Evolutionary conservation across 345 rosid species (phyloP).

Genomic region (Stellera chamaejasme): DNA sequence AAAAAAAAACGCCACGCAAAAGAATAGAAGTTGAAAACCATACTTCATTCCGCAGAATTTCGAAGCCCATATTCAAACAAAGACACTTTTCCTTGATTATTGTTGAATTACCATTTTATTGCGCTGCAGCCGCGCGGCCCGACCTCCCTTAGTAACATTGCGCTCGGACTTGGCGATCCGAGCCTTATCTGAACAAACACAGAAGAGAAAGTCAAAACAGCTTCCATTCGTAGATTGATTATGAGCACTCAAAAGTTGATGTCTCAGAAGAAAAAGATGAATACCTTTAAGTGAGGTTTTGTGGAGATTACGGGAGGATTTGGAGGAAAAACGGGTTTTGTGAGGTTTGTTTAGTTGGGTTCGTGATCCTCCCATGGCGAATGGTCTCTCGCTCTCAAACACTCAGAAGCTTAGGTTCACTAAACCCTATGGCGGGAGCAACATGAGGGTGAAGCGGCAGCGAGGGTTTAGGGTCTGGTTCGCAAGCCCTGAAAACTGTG

Average conservation of each 20-base stretch:
- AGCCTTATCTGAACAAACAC: constrained; percentile 36
- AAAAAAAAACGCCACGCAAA: constrained; percentile 2
- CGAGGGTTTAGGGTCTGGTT: too few species aligned
- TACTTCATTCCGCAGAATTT: too few species aligned
- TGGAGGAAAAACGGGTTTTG: constrained; percentile 71
- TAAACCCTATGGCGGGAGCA: too few species aligned
- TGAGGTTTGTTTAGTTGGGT: constrained; percentile 80
- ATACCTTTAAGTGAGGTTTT: constrained; percentile 56
- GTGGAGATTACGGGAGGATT: constrained; percentile 75
- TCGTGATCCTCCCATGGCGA: constrained; percentile 65
- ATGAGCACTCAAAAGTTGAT: background rate
- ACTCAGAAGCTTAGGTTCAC: too few species aligned
- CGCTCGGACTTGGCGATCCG: constrained; percentile 57
- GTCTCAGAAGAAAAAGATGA: background rate
- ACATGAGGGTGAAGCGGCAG: too few species aligned
- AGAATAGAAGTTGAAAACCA: too few species aligned
- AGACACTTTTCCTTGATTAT: too few species aligned
- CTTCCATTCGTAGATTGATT: background rate
- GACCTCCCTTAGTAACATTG: constrained; percentile 54
- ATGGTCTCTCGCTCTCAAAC: background rate
- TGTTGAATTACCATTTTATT: constrained; percentile 57
- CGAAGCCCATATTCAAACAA: too few species aligned
- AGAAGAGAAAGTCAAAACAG: background rate
- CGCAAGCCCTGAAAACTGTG: too few species aligned
- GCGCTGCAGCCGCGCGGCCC: constrained; percentile 67